Evolutionary conservation across 2,329 filamentous ascomycete genomes (phyloP).

Genomic region (Periconia sp.): DNA sequence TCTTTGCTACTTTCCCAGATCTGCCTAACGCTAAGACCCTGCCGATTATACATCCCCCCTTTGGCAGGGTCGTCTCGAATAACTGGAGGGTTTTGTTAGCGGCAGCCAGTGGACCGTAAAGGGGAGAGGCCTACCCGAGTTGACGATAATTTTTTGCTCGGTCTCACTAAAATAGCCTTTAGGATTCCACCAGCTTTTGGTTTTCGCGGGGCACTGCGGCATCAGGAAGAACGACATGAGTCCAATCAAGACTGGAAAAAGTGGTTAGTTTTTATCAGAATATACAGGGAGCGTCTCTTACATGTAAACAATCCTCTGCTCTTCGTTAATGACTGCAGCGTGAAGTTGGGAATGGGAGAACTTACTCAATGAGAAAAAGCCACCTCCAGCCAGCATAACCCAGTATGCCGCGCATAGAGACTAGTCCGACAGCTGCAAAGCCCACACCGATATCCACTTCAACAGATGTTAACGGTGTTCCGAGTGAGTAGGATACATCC

Average conservation of each 20-base stretch:
- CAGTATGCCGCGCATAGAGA: slow-evolving; percentile 41
- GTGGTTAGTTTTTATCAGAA: not conserved
- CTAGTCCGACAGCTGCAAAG: slow-evolving; percentile 37
- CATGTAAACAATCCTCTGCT: not conserved
- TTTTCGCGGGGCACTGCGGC: slow-evolving; percentile 59
- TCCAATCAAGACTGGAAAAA: slow-evolving; percentile 18
- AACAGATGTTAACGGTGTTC: not conserved
- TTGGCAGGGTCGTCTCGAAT: slow-evolving; percentile 56
- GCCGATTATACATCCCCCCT: slow-evolving; percentile 60
- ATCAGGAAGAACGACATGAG: slow-evolving; percentile 27
- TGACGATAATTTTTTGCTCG: slow-evolving; percentile 68
- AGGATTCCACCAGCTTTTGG: slow-evolving; percentile 32
- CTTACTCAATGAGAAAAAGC: slow-evolving; percentile 50
- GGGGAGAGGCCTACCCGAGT: slow-evolving; percentile 24
- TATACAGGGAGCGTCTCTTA: not conserved
- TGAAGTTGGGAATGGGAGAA: not conserved
- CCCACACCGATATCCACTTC: slow-evolving; percentile 25
- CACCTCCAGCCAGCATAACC: slow-evolving; percentile 46
- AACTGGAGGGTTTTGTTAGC: slow-evolving; percentile 26
- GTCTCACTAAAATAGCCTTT: slow-evolving; percentile 66
- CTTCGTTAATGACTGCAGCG: not conserved
- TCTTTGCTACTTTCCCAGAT: slow-evolving; percentile 22
- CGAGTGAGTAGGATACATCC: not conserved
- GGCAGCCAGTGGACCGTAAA: slow-evolving; percentile 20
- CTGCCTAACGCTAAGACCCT: slow-evolving; percentile 43